Percentiles rank a stretch among this genome's conserved stretches.
Evolutionary conservation across 2,329 filamentous ascomycete genomes (phyloP).

Genomic region (Pseudocercospora eumusae): DNA sequence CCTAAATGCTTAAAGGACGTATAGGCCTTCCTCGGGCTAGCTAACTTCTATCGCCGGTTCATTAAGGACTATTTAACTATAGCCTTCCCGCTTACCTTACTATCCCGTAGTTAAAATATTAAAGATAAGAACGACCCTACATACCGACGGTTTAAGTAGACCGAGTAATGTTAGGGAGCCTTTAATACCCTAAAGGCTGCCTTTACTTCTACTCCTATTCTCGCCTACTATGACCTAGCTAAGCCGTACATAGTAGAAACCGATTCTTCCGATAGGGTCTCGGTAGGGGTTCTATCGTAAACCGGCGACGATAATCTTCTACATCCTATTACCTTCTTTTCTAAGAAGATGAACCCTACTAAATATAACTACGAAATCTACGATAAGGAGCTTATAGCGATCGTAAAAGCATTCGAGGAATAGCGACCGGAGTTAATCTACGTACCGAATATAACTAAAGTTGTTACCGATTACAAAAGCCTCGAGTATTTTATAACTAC

Average conservation of each 20-base stretch:
- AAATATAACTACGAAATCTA: too few species aligned
- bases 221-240: not conserved
- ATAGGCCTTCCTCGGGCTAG: constrained; percentile 7
- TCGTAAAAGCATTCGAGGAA: too few species aligned
- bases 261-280: not conserved
- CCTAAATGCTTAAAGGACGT: constrained; percentile 9
- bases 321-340: too few species aligned
- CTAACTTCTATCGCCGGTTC: constrained; percentile 11
- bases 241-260: not conserved
- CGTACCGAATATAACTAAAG: too few species aligned
- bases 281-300: not conserved
- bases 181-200: not conserved
- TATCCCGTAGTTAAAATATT: not conserved
- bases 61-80: not conserved
- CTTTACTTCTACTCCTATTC: not conserved
- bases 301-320: not conserved
- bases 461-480: too few species aligned
- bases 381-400: too few species aligned
- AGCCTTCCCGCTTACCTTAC: not conserved
- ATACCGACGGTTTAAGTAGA: not conserved
- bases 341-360: too few species aligned
- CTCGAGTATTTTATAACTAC: not conserved
- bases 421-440: too few species aligned
- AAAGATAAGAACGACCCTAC: too few species aligned
- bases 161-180: not conserved